A percentile compares a stretch with the other conserved stretches of the same genome.
phyloP scores from a whole-genome alignment of 192 early-diverging fungal genomes.

The Coemansia sp. region DNA sequence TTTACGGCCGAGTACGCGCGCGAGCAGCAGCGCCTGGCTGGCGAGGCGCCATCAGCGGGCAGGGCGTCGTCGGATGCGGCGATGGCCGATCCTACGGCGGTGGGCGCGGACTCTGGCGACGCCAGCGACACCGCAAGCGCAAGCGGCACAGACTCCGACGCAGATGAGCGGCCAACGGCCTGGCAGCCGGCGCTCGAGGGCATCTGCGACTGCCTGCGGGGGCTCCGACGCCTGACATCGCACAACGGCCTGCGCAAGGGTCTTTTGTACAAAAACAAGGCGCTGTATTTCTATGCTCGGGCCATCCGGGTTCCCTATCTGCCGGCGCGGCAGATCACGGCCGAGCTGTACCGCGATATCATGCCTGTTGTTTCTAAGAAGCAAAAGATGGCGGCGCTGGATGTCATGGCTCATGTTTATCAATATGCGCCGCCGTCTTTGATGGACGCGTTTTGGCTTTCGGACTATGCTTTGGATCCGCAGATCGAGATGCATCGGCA shows the following conservation, averaged over 20 bases:
- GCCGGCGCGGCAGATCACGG: constrained; percentile 23
- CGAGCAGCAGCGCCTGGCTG: constrained; percentile 1
- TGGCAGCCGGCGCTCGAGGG: constrained; percentile 35
- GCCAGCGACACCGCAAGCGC: background rate
- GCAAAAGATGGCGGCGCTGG: constrained; percentile 30
- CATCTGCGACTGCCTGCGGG: constrained; percentile 25
- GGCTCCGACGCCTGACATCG: constrained; percentile 42
- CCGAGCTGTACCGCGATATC: constrained; percentile 50
- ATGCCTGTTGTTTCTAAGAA: constrained; percentile 43
- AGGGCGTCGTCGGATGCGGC: background rate
- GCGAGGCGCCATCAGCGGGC: background rate
- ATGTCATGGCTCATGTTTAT: constrained; percentile 32
- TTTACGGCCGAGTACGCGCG: constrained; percentile 22
- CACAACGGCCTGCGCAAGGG: constrained; percentile 53
- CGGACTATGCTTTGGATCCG: constrained; percentile 41
- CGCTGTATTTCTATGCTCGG: constrained; percentile 36
- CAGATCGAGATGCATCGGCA: constrained; percentile 55
- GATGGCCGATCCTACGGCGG: background rate
- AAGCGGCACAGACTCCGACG: background rate
- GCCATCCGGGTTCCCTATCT: constrained; percentile 9
- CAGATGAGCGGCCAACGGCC: background rate
- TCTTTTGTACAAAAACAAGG: constrained; percentile 52
- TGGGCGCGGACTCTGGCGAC: constrained; percentile 2
- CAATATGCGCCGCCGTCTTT: constrained; percentile 25
- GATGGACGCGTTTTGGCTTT: constrained; percentile 39